These are phyloP conservation scores for Quercus phellos DNA, from an alignment of 331 rosid genomes.

Conservation along the genomic window DNA sequence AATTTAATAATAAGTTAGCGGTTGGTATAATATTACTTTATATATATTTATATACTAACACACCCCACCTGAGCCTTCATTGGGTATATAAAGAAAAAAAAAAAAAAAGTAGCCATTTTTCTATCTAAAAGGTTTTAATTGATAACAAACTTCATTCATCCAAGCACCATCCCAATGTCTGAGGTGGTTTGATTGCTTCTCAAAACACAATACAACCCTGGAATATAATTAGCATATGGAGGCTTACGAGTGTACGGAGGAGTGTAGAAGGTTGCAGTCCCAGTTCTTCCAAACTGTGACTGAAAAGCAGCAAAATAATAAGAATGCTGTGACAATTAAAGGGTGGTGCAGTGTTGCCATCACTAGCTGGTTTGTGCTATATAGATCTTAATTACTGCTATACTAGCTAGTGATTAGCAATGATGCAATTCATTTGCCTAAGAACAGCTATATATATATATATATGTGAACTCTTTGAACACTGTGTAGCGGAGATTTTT, in stretches of 20 bases:
- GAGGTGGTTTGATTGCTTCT: too few species aligned
- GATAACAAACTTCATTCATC: too few species aligned
- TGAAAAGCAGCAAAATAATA: not conserved
- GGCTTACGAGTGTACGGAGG: not conserved
- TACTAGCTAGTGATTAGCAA: not conserved
- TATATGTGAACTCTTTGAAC: not conserved
- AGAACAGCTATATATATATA: not conserved
- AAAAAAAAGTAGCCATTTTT: too few species aligned
- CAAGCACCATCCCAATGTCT: too few species aligned
- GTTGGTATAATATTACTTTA: too few species aligned
- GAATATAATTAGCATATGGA: not conserved
- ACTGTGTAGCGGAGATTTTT: not conserved
- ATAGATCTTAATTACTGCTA: not conserved
- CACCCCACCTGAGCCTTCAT: too few species aligned
- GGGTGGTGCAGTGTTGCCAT: not conserved
- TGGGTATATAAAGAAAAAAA: too few species aligned
- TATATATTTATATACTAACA: too few species aligned
- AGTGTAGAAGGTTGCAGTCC: not conserved
- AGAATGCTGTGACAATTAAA: not conserved
- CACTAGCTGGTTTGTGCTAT: not conserved
- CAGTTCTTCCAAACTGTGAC: not conserved
- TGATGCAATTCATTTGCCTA: not conserved
- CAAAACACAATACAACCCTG: not conserved
- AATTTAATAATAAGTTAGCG: too few species aligned
- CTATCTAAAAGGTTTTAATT: too few species aligned